Percentiles rank a stretch among this genome's conserved stretches.
Evolutionary conservation across 768 basidiomycete genomes (phyloP).

Genomic region (Rhodotorula kratochvilovae): DNA sequence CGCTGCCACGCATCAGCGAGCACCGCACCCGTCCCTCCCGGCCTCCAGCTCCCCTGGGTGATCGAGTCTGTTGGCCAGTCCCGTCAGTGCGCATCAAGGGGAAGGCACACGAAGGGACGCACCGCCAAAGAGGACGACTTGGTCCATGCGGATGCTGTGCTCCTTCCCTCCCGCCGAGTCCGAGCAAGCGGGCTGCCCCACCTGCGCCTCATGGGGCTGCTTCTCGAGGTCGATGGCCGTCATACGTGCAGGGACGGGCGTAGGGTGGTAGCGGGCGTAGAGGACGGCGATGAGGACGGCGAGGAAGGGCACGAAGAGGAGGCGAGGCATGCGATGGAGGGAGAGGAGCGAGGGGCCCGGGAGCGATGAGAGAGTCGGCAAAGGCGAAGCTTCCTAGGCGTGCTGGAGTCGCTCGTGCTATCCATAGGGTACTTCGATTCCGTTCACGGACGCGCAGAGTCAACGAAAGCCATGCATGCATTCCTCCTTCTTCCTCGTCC

Average conservation of each 20-base stretch:
- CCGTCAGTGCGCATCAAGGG: not conserved
- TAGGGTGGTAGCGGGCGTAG: constrained; percentile 9
- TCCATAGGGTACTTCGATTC: too few relatives aligned
- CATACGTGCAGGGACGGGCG: not conserved
- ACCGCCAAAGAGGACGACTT: constrained; percentile 35
- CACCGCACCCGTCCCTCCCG: constrained; percentile 20
- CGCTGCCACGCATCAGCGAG: constrained; percentile 35
- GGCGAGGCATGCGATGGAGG: constrained; percentile 11
- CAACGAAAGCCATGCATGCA: too few relatives aligned
- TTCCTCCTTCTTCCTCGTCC: not conserved
- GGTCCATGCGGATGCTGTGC: constrained; percentile 17
- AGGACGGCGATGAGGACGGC: constrained; percentile 2
- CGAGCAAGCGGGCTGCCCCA: not conserved
- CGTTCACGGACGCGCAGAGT: too few relatives aligned
- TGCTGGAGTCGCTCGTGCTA: too few relatives aligned
- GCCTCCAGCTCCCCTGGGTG: constrained; percentile 32
- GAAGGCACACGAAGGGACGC: not conserved
- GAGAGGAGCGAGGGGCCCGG: not conserved
- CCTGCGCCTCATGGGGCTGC: not conserved
- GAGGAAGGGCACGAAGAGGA: not conserved
- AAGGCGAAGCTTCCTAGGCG: not conserved
- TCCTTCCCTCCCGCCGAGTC: not conserved
- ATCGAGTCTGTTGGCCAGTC: constrained; percentile 27
- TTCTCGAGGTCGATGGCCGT: not conserved
- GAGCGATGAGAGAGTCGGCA: not conserved